phyloP scores from a whole-genome alignment of 1,139 yeast species.

The Hansenula sp. region DNA sequence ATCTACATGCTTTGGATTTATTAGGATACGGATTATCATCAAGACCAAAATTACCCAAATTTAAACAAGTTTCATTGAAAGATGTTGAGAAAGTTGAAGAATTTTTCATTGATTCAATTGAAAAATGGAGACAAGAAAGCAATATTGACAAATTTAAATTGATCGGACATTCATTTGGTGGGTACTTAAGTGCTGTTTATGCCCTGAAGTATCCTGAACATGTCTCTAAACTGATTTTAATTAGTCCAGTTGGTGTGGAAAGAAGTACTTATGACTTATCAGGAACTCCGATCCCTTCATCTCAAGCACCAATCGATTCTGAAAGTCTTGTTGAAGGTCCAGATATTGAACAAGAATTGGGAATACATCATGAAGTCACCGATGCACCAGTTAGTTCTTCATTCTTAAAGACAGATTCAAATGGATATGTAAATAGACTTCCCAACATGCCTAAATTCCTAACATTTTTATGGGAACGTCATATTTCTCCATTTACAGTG shows the following conservation, averaged over 20 bases:
- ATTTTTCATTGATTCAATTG: constrained; percentile 78
- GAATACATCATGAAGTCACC: constrained; percentile 14
- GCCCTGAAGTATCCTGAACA: constrained; percentile 70
- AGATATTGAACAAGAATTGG: constrained; percentile 39
- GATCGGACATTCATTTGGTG: constrained; percentile 94
- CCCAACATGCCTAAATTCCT: constrained; percentile 19
- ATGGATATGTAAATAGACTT: constrained; percentile 23
- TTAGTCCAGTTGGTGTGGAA: constrained; percentile 92
- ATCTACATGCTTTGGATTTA: constrained; percentile 76
- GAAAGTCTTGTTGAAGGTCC: constrained; percentile 18
- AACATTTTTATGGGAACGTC: constrained; percentile 22
- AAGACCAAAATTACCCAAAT: constrained; percentile 28
- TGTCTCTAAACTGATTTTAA: constrained; percentile 62
- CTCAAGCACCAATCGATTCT: constrained; percentile 1
- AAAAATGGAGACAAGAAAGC: constrained; percentile 70
- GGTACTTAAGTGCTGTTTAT: constrained; percentile 78
- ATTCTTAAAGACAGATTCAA: constrained; percentile 18
- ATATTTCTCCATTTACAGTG: constrained; percentile 40
- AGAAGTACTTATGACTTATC: constrained; percentile 54
- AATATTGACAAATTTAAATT: constrained; percentile 60
- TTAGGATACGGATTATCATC: constrained; percentile 79
- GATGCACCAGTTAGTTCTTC: constrained; percentile 16
- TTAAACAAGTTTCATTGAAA: constrained; percentile 38
- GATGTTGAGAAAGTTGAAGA: constrained; percentile 40
- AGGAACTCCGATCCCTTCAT: background rate